Evolutionary conservation across 805 yeast species (phyloP).

Genomic region (Yarrowia sp.): DNA sequence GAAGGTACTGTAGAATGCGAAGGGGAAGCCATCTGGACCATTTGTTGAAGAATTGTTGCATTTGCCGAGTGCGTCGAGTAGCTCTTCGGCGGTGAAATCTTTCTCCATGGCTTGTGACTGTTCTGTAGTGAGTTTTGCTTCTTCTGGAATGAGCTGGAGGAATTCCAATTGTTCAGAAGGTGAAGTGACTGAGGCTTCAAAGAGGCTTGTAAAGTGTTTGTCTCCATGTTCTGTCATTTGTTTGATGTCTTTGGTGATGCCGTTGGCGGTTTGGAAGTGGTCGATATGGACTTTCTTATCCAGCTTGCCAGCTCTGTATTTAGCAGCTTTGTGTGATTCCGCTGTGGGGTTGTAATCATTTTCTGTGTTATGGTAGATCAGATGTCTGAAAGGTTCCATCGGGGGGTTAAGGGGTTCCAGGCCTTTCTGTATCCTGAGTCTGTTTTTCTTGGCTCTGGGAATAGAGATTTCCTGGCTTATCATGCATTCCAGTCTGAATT

Average conservation of each 20-base stretch:
- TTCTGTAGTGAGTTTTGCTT: neutral
- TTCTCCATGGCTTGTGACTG: neutral
- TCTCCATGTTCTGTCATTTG: neutral
- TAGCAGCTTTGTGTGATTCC: neutral
- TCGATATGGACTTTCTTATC: neutral
- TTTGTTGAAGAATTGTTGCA: neutral
- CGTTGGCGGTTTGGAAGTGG: neutral
- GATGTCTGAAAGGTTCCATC: neutral
- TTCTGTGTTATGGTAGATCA: neutral
- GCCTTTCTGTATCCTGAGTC: neutral
- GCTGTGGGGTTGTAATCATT: neutral
- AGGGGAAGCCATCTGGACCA: neutral
- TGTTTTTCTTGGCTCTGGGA: neutral
- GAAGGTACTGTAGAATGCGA: neutral
- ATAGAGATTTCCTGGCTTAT: neutral
- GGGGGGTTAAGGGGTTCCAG: neutral
- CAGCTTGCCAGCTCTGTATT: neutral
- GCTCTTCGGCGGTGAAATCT: neutral
- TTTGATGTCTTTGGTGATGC: neutral
- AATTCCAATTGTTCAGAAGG: neutral
- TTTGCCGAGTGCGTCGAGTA: neutral
- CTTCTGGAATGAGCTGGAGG: neutral
- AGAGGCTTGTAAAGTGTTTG: neutral
- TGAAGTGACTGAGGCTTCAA: neutral
- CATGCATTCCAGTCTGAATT: neutral